Base-by-base conservation (phyloP, 2,329 filamentous ascomycete genomes). In the Exophiala bonariae region DNA sequence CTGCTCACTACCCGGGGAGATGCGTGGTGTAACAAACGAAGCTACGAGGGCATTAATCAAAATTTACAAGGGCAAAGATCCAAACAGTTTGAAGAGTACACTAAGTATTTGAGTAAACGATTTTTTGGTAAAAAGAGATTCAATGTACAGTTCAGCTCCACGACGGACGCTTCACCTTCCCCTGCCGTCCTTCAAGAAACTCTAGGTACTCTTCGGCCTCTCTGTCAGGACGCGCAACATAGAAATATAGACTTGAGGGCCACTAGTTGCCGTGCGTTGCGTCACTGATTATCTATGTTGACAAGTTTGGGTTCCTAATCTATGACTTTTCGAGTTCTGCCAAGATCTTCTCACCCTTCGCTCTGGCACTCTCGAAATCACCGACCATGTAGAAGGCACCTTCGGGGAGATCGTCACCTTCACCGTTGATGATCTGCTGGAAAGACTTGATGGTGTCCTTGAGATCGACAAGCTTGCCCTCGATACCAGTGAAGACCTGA, bases 341-440 rank as follows among this genome's bases (percentile, higher is more conserved):
- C 71, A 99, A 79, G 81, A 99, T 97, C 90, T 97, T 96, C 85
- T 96, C 91, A 80, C 92, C 93, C 89, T 99, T 99, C 68, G 81
- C 84, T 71, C 87, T 87, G 62, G 91, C 93, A 58, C 89, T 90
- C 64, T 88, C 88, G 64, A 97, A 85, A 80, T 96, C 87, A 72
- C 93, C 93, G 73, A 97, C 91, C 91, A 96, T 96, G 86, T 96
- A 96, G 85, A 96, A 85, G 68, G 82, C 83, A 77, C 85, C 85
- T 78, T 97, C 93, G 61, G 93, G 93, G 59, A 99, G 82, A 77
- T 89, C 85, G 72, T 99, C 93, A 80, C 87, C 89, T 79, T 97
- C 92, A 72, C 93, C 93, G 70, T 78, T 82, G 68, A 96, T 85
- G 74, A 96, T 97, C 65, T 88, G 83, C 88, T 97, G 95, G 89